Conservation (phyloP, 306 rosid genomes). For the Vicia faba region DNA sequence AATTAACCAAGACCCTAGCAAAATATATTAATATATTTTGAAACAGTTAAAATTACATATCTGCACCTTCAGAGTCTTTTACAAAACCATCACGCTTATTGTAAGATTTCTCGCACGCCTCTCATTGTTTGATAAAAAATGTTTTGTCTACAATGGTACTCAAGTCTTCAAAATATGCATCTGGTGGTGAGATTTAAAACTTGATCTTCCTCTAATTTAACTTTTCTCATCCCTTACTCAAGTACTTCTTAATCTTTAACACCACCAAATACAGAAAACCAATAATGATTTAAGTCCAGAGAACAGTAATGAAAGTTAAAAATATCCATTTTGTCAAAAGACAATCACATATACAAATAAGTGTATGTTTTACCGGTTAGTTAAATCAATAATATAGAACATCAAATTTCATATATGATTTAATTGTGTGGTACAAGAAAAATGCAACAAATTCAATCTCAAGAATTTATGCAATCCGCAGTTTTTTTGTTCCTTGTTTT, state of each 20-base stretch:
- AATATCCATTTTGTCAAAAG: no score
- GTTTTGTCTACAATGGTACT: background rate
- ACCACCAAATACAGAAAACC: background rate
- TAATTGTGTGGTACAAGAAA: no score
- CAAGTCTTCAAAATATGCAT: background rate
- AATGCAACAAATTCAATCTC: no score
- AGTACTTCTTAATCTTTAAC: background rate
- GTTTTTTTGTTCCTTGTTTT: background rate
- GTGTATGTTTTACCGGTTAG: no score
- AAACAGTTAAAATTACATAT: background rate
- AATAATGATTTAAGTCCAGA: background rate
- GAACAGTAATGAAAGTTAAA: no score
- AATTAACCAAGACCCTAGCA: background rate
- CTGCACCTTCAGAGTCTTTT: background rate
- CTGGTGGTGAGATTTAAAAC: background rate
- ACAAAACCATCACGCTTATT: background rate
- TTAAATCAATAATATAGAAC: no score
- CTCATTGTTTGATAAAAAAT: background rate
- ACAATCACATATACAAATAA: no score
- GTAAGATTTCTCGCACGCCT: background rate
- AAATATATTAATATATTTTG: background rate
- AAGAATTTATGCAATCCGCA: no score
- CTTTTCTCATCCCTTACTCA: slow-evolving; percentile 2
- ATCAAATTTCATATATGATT: no score
- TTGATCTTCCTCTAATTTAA: slow-evolving; percentile 20